Percentiles rank a stretch among this genome's conserved stretches.
Evolutionary conservation across 371 early-diverging fungal genomes (phyloP).

Genomic region (Synchytrium microbalum): DNA sequence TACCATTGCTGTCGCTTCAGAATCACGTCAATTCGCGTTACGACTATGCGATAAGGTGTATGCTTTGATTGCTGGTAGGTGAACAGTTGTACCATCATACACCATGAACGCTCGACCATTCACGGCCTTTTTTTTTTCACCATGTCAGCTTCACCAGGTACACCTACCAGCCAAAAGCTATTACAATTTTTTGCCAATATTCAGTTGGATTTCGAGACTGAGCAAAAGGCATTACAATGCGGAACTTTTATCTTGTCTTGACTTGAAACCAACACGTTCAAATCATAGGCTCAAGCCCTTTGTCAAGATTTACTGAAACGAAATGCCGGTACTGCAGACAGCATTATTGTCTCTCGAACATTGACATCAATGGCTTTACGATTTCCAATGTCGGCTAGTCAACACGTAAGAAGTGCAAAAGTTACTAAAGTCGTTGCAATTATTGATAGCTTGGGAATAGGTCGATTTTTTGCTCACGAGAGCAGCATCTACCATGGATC

Average conservation of each 20-base stretch:
- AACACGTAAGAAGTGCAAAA: background rate
- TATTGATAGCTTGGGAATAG: no score
- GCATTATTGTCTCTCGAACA: background rate
- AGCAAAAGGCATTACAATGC: background rate
- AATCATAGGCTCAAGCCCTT: background rate
- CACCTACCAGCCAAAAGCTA: background rate
- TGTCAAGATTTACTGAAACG: background rate
- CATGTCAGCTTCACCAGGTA: background rate
- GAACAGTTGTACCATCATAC: no score
- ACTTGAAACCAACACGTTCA: no score
- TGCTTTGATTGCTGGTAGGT: background rate
- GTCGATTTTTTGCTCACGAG: background rate
- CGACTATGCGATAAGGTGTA: background rate
- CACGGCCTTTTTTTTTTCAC: no score
- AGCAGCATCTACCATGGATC: background rate
- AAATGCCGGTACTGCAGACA: background rate
- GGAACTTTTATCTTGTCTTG: no score
- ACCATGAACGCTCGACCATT: no score
- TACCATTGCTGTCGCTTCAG: background rate
- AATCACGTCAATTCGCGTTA: background rate
- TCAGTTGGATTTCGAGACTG: background rate
- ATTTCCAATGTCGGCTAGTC: background rate
- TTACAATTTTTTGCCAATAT: background rate
- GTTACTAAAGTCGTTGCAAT: no score
- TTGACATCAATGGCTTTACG: background rate